Evolutionary conservation across 2,329 filamentous ascomycete genomes (phyloP), one percentile per base, ranked within the genome.

Genomic region (Phialophora verrucosa): DNA sequence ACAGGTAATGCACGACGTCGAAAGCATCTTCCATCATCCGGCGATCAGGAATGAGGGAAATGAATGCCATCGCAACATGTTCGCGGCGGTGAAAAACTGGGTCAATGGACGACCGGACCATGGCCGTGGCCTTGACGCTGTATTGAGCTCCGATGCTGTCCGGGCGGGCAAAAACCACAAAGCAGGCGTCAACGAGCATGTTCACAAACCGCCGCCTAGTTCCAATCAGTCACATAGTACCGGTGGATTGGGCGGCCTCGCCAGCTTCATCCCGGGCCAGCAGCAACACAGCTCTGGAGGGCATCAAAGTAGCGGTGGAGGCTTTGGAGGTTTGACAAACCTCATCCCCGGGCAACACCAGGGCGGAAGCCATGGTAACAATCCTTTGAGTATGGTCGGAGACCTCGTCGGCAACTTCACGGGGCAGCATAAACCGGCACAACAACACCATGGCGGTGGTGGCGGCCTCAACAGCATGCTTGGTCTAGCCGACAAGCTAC

Each of bases 21-120:
- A 93, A 55, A 87, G 87, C 27, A 88, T 92, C 11, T 96, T 98
- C 81, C 95, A 99, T 77, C 95, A 99, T 76, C 95, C 95, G 1
- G 90, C 91, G 6, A 82, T 92, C 32, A 89, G 94, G 27, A 86
- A 95, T 72, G 88, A 91, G 62, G 83, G 84, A 63, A 82, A 91
- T 64, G 91, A 96, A 76, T 88, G 95, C 31, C 95, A 98, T 71
- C 85, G 87, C 53, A 88, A 89, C 60, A 99, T 99, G 95, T 98
- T 91, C 80, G 84, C 88, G 62, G 92, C 91, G 0, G 92, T 99
- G 1, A 86, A 91, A 73, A 84, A 86, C 66, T 99, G 94, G 94
- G 89, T 87, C 0, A 85, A 91, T 58, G 85, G 88, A 71, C 85
- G 89, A 64, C 83, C 88, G 2, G 88, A 90, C 68, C 87, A 88